Percentiles rank a stretch among this genome's conserved stretches.
Conservation (phyloP, 192 early-diverging fungal genomes). For the Coemansia sp. region DNA sequence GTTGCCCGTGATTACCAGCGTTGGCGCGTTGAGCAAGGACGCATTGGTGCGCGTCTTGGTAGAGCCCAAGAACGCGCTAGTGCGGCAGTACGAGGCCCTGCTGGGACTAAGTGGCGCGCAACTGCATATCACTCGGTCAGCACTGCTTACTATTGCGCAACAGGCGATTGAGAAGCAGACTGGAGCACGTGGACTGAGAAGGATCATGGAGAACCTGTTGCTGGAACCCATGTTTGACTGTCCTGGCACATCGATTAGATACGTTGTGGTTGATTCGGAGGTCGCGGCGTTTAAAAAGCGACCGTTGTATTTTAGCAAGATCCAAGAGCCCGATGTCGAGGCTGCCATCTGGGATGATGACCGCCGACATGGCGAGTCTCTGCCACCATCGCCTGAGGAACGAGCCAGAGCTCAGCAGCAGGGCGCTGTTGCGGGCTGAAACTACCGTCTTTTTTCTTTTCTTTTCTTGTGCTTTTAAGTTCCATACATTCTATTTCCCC, state of each 20-base stretch:
- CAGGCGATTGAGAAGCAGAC: constrained; percentile 79
- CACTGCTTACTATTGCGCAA: constrained; percentile 69
- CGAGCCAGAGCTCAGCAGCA: constrained; percentile 2
- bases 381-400: background rate
- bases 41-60: constrained; percentile 73
- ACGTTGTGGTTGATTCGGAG: constrained; percentile 70
- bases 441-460: background rate
- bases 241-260: constrained; percentile 66
- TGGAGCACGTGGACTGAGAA: constrained; percentile 79
- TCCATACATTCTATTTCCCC: background rate
- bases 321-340: constrained; percentile 52
- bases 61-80: constrained; percentile 79
- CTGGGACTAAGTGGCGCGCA: constrained; percentile 67
- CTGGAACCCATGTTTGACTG: constrained; percentile 80
- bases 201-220: constrained; percentile 84
- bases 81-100: constrained; percentile 77
- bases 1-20: constrained; percentile 80
- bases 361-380: background rate
- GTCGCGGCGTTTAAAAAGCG: constrained; percentile 63
- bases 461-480: background rate
- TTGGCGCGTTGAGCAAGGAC: constrained; percentile 63
- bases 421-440: background rate
- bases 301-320: constrained; percentile 60
- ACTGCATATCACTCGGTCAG: constrained; percentile 68
- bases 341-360: constrained; percentile 52